Percentiles rank a stretch among this genome's conserved stretches.
These are phyloP conservation scores for Nemania serpens DNA, from an alignment of 2,329 filamentous ascomycete species.

Conservation along the genomic window DNA sequence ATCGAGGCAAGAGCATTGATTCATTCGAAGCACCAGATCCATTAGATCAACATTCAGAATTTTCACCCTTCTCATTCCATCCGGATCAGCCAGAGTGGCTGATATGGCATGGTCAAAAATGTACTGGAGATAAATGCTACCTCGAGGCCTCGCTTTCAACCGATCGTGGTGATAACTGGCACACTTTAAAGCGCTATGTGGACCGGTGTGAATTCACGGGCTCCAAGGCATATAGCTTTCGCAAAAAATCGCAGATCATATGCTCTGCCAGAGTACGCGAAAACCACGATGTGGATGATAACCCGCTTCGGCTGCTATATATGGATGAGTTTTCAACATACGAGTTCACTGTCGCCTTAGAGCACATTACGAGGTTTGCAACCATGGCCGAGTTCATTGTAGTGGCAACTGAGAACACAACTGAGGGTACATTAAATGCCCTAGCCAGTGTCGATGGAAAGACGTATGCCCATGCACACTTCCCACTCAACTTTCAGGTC, in stretches of 20 bases:
- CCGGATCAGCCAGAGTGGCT: slow-evolving; percentile 86
- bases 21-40: slow-evolving; percentile 72
- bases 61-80: slow-evolving; percentile 73
- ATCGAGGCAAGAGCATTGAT: slow-evolving; percentile 76
- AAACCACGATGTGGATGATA: slow-evolving; percentile 62
- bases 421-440: slow-evolving; percentile 71
- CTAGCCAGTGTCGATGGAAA: slow-evolving; percentile 85
- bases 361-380: slow-evolving; percentile 81
- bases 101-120: slow-evolving; percentile 83
- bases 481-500: slow-evolving; percentile 83
- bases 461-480: slow-evolving; percentile 80
- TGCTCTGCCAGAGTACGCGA: slow-evolving; percentile 68
- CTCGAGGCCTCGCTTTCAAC: slow-evolving; percentile 75
- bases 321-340: slow-evolving; percentile 79
- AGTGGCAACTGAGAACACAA: slow-evolving; percentile 74
- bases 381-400: slow-evolving; percentile 98
- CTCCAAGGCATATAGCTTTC: slow-evolving; percentile 60
- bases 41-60: slow-evolving; percentile 42
- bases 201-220: slow-evolving; percentile 86
- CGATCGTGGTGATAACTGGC: slow-evolving; percentile 82
- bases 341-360: slow-evolving; percentile 64
- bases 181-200: slow-evolving; percentile 73
- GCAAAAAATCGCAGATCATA: slow-evolving; percentile 59
- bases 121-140: slow-evolving; percentile 66
- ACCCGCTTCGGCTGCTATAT: slow-evolving; percentile 71